Base-by-base conservation (phyloP, 2,329 filamentous ascomycete genomes). In the Verticillium dahliae region DNA sequence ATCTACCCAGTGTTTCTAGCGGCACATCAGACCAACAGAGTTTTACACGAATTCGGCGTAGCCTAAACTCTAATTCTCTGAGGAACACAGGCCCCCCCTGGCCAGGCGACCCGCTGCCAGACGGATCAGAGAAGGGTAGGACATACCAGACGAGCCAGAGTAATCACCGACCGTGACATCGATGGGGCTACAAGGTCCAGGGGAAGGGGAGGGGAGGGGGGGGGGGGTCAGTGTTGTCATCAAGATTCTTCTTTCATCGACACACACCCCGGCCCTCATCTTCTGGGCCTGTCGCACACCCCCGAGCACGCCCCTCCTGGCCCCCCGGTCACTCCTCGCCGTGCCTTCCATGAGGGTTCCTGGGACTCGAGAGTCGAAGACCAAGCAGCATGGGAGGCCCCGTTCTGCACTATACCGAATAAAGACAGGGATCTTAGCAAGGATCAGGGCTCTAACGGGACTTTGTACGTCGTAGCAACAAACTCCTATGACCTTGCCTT, bases 11-110 rank as follows among this genome's bases (percentile, higher is more conserved):
- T 56, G 35, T 57, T 34, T 38, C 31, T 57, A 57, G 31, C 55
- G 55, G 55, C 33, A 35, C 35, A 52, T 52, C 45, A 52, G 45
- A 52, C 45, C 41, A 55, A 41, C 58, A 60, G 58, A 60, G 45
- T 60, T 60, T 60, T 54, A 56, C 59, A 57, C 59, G 52, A 56
- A 60, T 56, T 37, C 54, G 60, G 60, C n/a, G 60, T 61, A 61
- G 60, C 60, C 56, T 35, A 37, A 61, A 61, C 60, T 61, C 39
- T 61, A 61, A 35, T 58, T 39, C 54, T 27, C 52, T 50, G 33
- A 18, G 45, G 45, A 58, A 38, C 34, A 38, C 60, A 27, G 27
- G 45, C 45, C 7, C 45, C 22, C 45, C 45, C 45, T 52, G 45
- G 45, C 45, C 45, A 27, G 45, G 45, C 45, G 45, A 52, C 45